phyloP scores from a whole-genome alignment of 2,329 filamentous ascomycete species.

The Claviceps fusiformis region DNA sequence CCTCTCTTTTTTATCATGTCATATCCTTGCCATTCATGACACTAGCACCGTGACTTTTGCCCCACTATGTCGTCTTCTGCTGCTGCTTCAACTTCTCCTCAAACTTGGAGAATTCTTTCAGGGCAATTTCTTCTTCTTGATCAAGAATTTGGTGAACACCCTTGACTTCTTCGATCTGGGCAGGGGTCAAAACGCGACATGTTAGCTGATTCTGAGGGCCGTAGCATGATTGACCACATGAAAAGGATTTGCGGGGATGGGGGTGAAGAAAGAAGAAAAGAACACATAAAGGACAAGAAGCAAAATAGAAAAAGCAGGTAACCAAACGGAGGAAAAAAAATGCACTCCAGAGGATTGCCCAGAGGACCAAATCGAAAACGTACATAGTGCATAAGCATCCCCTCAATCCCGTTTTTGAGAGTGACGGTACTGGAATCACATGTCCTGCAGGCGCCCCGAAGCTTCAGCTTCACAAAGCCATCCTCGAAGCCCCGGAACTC shows the following conservation, averaged over 20 bases:
- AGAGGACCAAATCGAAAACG: slow-evolving; percentile 23
- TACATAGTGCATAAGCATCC: slow-evolving; percentile 94
- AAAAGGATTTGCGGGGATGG: too few relatives aligned
- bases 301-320: too few relatives aligned
- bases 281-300: not conserved
- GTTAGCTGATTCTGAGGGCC: not conserved
- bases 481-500: slow-evolving; percentile 80
- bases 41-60: not conserved
- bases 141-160: slow-evolving; percentile 85
- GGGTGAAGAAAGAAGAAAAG: not conserved
- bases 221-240: too few relatives aligned
- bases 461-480: slow-evolving; percentile 72
- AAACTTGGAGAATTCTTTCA: slow-evolving; percentile 85
- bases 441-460: slow-evolving; percentile 85
- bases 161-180: slow-evolving; percentile 85
- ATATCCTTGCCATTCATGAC: too few relatives aligned
- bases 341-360: too few relatives aligned
- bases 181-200: too few relatives aligned
- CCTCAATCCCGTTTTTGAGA: slow-evolving; percentile 93
- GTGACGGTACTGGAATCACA: slow-evolving; percentile 97
- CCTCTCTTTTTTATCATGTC: too few relatives aligned
- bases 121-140: slow-evolving; percentile 76
- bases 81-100: slow-evolving; percentile 62
- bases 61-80: slow-evolving; percentile 28
- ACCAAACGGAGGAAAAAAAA: too few relatives aligned